These are phyloP conservation scores for Yamagishiella unicocca DNA, from an alignment of 139 green algal species.

Conservation along the genomic window DNA sequence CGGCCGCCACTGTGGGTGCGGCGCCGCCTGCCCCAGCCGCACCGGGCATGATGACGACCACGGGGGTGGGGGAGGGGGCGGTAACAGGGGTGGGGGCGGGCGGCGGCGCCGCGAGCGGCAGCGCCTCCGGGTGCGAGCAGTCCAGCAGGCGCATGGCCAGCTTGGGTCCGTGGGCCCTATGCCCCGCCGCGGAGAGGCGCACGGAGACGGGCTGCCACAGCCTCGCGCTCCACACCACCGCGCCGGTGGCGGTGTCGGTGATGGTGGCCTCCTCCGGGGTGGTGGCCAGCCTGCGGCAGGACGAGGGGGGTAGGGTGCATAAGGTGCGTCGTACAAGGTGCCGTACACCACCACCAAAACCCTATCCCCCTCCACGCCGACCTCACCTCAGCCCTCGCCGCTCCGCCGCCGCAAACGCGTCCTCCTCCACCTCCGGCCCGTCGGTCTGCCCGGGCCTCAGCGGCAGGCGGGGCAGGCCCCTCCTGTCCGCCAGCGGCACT, in stretches of 20 bases:
- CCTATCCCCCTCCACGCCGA: not conserved
- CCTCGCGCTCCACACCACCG: not conserved
- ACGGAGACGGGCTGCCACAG: constrained; percentile 64
- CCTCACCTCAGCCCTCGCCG: constrained; percentile 45
- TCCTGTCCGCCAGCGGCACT: constrained; percentile 61
- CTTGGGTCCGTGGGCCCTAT: constrained; percentile 65
- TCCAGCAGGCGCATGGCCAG: constrained; percentile 61
- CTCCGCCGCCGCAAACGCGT: constrained; percentile 50
- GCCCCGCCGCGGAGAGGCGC: constrained; percentile 56
- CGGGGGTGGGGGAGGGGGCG: too few relatives aligned
- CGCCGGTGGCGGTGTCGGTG: constrained; percentile 8
- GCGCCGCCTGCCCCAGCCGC: not conserved
- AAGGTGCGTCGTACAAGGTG: not conserved
- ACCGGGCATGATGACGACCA: too few relatives aligned
- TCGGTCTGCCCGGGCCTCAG: not conserved
- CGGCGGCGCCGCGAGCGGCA: too few relatives aligned
- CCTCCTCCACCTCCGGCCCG: constrained; percentile 32
- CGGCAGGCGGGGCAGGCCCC: constrained; percentile 53
- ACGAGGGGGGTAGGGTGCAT: not conserved
- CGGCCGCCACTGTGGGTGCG: not conserved
- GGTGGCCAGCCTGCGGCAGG: not conserved
- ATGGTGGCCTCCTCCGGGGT: not conserved
- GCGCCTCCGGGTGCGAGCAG: constrained; percentile 48
- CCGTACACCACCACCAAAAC: not conserved
- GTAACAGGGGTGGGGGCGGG: too few relatives aligned